Conservation (phyloP, 2,329 filamentous ascomycete genomes). For the Hypoxylon sp. region DNA sequence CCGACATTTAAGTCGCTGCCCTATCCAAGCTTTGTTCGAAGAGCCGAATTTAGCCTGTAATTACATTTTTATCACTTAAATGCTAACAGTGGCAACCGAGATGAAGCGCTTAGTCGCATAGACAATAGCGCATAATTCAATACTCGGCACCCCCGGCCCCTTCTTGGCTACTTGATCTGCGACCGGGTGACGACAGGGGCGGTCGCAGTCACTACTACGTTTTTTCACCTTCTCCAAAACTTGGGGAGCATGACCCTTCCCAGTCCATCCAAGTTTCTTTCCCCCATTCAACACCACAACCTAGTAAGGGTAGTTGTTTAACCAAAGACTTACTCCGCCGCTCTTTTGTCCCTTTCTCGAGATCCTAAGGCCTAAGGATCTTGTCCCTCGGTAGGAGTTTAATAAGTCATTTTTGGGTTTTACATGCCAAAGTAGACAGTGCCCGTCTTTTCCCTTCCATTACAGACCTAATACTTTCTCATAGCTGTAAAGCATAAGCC, state of each 20-base stretch:
- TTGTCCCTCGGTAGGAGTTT: constrained; percentile 49
- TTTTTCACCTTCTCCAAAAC: constrained; percentile 44
- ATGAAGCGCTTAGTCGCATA: constrained; percentile 15
- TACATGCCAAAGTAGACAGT: constrained; percentile 34
- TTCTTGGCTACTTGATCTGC: constrained; percentile 41
- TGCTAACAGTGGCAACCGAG: constrained; percentile 30
- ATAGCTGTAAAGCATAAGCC: constrained; percentile 54
- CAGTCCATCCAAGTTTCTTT: constrained; percentile 37
- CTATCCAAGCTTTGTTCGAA: constrained; percentile 39
- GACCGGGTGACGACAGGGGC: constrained; percentile 45
- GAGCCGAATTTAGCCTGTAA: constrained; percentile 49
- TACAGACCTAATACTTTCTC: constrained; percentile 34
- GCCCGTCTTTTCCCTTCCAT: constrained; percentile 14
- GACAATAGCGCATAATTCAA: constrained; percentile 36
- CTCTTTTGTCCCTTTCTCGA: constrained; percentile 57
- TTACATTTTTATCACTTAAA: constrained; percentile 37
- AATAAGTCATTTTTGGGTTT: constrained; percentile 37
- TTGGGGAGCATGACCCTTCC: constrained; percentile 32
- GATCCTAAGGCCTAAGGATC: constrained; percentile 44
- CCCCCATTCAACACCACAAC: constrained; percentile 38
- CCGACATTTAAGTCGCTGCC: constrained; percentile 26
- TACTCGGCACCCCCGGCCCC: constrained; percentile 45
- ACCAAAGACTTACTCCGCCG: constrained; percentile 63
- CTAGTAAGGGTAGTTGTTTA: constrained; percentile 27
- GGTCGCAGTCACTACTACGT: constrained; percentile 36